Conservation (phyloP, 345 rosid species). For the Erysimum cheiranthoides region DNA sequence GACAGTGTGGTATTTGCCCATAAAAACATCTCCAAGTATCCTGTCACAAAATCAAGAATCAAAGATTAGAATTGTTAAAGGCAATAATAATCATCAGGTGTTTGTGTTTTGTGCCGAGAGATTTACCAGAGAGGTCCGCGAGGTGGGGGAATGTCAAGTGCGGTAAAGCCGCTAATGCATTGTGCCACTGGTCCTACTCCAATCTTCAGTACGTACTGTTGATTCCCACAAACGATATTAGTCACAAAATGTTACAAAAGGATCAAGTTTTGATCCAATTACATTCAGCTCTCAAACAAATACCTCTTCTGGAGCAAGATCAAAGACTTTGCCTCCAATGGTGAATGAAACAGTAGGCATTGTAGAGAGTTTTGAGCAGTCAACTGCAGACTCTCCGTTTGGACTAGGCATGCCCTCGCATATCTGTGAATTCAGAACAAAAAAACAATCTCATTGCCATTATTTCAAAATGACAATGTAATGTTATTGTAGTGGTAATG, state of each 20-base stretch:
- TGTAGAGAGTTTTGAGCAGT: slow-evolving; percentile 62
- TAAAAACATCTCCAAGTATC: slow-evolving; percentile 86
- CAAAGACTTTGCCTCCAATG: slow-evolving; percentile 69
- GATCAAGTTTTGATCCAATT: neutral
- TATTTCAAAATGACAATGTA: neutral
- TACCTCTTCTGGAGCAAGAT: slow-evolving; percentile 80
- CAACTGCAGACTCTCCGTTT: slow-evolving; percentile 74
- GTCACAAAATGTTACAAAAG: slow-evolving; percentile 5
- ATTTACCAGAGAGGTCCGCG: slow-evolving; percentile 90
- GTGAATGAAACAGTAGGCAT: slow-evolving; percentile 89
- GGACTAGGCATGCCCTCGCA: slow-evolving; percentile 84
- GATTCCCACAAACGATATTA: slow-evolving; percentile 18
- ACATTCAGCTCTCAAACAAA: neutral
- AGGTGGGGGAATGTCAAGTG: slow-evolving; percentile 81
- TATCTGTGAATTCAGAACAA: slow-evolving; percentile 50
- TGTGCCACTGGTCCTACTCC: slow-evolving; percentile 73
- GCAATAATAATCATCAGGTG: neutral
- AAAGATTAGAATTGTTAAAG: neutral
- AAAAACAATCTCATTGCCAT: neutral
- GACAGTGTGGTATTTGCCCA: slow-evolving; percentile 84
- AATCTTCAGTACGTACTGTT: slow-evolving; percentile 81
- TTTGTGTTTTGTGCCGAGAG: neutral
- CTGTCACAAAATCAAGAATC: slow-evolving; percentile 46
- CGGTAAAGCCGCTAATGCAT: slow-evolving; percentile 88
- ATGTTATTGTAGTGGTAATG: neutral